Conservation (phyloP, 2,329 filamentous ascomycete genomes). For the Talaromyces sp. region DNA sequence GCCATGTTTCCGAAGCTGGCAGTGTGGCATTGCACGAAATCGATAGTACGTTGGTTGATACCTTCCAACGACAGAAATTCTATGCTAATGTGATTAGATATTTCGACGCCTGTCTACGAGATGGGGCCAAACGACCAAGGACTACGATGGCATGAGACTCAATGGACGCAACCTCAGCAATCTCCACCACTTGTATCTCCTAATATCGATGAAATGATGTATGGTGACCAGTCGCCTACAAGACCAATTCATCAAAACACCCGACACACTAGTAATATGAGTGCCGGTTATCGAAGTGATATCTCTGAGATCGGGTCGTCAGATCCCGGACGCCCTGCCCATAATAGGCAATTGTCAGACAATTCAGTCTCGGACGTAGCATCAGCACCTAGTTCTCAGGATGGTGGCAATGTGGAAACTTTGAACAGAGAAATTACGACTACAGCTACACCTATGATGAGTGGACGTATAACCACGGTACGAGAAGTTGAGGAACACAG, state of each 20-base stretch:
- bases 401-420: not conserved
- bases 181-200: constrained; percentile 15
- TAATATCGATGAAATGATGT: constrained; percentile 14
- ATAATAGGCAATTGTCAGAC: constrained; percentile 11
- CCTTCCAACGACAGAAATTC: not conserved
- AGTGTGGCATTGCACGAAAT: constrained; percentile 16
- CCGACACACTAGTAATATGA: constrained; percentile 7
- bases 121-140: constrained; percentile 2
- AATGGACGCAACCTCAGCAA: constrained; percentile 12
- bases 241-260: not conserved
- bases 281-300: constrained; percentile 14
- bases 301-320: constrained; percentile 16
- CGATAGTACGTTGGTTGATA: constrained; percentile 5
- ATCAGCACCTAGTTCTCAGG: constrained; percentile 2
- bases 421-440: not conserved
- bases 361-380: constrained; percentile 10
- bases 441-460: not conserved
- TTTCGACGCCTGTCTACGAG: constrained; percentile 2
- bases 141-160: constrained; percentile 5
- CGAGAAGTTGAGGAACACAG: constrained; percentile 15
- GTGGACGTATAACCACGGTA: constrained; percentile 9
- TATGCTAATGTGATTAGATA: not conserved
- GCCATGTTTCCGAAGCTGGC: constrained; percentile 14
- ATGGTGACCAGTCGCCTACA: not conserved
- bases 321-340: not conserved